Percentiles rank a stretch among this genome's conserved stretches.
Evolutionary conservation across 768 basidiomycete species (phyloP).

Genomic region (Cytidiella melzeri): DNA sequence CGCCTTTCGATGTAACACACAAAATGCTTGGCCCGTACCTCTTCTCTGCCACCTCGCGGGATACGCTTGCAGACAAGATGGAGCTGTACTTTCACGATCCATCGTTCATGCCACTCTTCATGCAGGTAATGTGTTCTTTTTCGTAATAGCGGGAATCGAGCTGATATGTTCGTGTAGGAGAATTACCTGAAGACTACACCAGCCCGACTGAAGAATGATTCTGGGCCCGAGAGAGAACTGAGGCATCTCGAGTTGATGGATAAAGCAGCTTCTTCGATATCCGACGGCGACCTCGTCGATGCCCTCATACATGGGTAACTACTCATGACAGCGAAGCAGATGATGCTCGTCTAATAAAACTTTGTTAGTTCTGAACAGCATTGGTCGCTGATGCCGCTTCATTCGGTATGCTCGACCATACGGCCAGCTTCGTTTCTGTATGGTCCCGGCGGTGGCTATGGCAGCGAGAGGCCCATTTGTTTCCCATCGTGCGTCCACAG

Average conservation of each 20-base stretch:
- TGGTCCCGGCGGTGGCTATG: constrained; percentile 62
- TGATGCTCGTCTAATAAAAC: neutral
- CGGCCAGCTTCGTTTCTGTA: constrained; percentile 81
- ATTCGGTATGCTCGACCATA: constrained; percentile 87
- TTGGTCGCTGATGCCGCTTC: constrained; percentile 92
- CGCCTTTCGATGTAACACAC: constrained; percentile 87
- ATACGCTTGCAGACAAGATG: constrained; percentile 87
- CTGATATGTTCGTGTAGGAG: constrained; percentile 46
- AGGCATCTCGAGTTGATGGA: constrained; percentile 80
- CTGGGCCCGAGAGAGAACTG: constrained; percentile 58
- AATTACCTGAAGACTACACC: constrained; percentile 90
- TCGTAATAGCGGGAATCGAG: neutral
- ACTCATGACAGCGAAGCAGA: too few species aligned
- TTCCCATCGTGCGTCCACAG: constrained; percentile 73
- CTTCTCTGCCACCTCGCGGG: constrained; percentile 75
- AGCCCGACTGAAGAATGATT: constrained; percentile 45
- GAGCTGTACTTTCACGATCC: constrained; percentile 97
- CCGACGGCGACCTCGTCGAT: constrained; percentile 93
- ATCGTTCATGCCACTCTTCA: constrained; percentile 89
- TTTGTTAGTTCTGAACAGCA: constrained; percentile 89
- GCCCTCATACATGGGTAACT: constrained; percentile 85
- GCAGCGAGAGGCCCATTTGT: constrained; percentile 56
- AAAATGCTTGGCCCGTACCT: constrained; percentile 89
- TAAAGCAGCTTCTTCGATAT: constrained; percentile 85
- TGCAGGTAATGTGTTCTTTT: constrained; percentile 54